Conservation (phyloP, 345 rosid genomes). For the Pseudoturritis turrita region DNA sequence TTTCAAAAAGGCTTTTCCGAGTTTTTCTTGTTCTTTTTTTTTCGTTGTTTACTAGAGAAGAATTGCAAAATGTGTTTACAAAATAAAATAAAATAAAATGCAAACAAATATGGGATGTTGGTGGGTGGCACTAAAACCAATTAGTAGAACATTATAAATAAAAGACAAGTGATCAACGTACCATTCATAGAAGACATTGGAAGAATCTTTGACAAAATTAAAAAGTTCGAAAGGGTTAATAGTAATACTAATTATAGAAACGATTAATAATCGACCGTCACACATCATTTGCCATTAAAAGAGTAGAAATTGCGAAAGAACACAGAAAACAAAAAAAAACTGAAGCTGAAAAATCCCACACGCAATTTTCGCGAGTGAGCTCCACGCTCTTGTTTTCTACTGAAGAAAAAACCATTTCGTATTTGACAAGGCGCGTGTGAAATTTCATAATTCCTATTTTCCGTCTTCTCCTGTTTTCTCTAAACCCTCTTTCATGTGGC, state of each 20-base stretch:
- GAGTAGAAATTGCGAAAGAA: neutral
- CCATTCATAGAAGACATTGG: neutral
- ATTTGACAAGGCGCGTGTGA: neutral
- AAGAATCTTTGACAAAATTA: conserved; percentile 11
- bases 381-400: conserved; percentile 6
- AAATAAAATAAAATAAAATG: neutral
- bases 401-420: neutral
- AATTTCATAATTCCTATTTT: neutral
- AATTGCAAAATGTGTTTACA: neutral
- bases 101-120: neutral
- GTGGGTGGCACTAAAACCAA: neutral
- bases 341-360: neutral
- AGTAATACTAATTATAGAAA: neutral
- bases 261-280: neutral
- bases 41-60: no score
- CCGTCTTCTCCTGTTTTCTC: neutral
- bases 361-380: neutral
- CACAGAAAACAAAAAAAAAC: neutral
- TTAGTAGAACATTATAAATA: neutral
- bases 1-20: no score
- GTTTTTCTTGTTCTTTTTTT: no score
- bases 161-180: neutral
- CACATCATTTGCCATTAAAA: neutral
- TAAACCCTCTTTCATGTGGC: neutral
- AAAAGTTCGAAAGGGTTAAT: neutral